These are phyloP conservation scores for Helenozyma rhizophorensis DNA, from an alignment of 805 yeast species.

Conservation along the genomic window DNA sequence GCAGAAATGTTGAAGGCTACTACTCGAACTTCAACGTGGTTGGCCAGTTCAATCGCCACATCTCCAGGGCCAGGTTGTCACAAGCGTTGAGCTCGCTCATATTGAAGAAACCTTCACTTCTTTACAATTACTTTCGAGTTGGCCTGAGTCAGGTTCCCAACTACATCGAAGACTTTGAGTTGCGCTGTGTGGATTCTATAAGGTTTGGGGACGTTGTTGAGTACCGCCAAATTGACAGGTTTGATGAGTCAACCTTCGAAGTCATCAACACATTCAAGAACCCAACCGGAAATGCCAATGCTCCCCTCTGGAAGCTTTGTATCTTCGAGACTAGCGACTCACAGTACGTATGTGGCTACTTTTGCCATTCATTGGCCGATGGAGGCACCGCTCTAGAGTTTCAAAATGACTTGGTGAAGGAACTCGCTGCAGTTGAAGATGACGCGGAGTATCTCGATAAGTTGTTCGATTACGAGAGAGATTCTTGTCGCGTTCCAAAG, in stretches of 20 bases:
- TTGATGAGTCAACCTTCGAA: constrained; percentile 12
- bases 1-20: constrained; percentile 15
- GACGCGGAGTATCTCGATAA: background rate
- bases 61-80: constrained; percentile 2
- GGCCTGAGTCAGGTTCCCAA: constrained; percentile 2
- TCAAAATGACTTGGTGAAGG: constrained; percentile 7
- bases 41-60: constrained; percentile 14
- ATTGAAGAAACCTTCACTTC: constrained; percentile 9
- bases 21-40: constrained; percentile 23
- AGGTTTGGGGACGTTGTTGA: constrained; percentile 19
- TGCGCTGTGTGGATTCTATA: constrained; percentile 16
- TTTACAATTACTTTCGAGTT: constrained; percentile 16
- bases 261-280: constrained; percentile 7
- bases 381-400: constrained; percentile 10
- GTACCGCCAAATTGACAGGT: constrained; percentile 7
- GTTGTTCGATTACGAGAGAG: constrained; percentile 6
- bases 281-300: constrained; percentile 1
- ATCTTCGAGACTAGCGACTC: constrained; percentile 6
- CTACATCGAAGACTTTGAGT: constrained; percentile 10
- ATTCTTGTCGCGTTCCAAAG: constrained; percentile 1
- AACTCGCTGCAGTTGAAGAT: constrained; percentile 6
- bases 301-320: constrained; percentile 21
- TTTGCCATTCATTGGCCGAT: constrained; percentile 10
- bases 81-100: constrained; percentile 5
- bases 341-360: constrained; percentile 4